Base-by-base conservation (phyloP, 192 early-diverging fungal genomes). In the Radiomyces spectabilis region DNA sequence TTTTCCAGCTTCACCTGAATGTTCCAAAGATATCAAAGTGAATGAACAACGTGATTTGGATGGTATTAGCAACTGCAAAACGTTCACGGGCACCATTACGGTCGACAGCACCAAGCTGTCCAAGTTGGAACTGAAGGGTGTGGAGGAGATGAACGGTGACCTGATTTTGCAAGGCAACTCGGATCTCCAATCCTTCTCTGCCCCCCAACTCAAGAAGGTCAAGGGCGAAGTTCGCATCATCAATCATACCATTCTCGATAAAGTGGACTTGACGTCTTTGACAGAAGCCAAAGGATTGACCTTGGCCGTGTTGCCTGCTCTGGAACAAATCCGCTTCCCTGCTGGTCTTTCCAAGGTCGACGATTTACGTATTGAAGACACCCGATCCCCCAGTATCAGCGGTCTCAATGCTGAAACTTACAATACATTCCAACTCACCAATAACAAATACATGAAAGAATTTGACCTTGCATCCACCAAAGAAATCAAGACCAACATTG, bases 321-420 rank as follows among this genome's bases (percentile, higher is more conserved):
- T 70, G 26, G 41, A 55, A 7, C 15, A 53, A n/a, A 32, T 70
- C 2, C 29, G 32, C n/a, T 70, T 70, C 53, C 57, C 62, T 24
- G 44, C 40, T 21, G 55, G 57, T 25, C 24, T 70, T 2, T 53
- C 4, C 9, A 40, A 55, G 10, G 48, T 68, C 21, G 40, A 35
- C 19, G 31, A 45, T 4, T 19, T 57, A 8, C 18, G 18, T 24
- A 51, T 61, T 37, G 37, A 58, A 39, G 68, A 70, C 24, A 70
- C 61, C 7, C 44, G 46, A n/a, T 56, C 53, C 2, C 37, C 55
- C 5, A 42, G 25, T 4, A 31, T 64, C 13, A 19, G 4, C 37
- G 62, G 62, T 16, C 12, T 59, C 29, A 29, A 41, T 13, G 24
- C 61, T 13, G 31, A 30, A 18, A 31, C 29, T 2, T 21, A 56